A percentile compares a stretch with the other conserved stretches of the same genome.
These are phyloP conservation scores for Rhododendron simsii DNA, from an alignment of 148 eudicot species.

Conservation along the genomic window DNA sequence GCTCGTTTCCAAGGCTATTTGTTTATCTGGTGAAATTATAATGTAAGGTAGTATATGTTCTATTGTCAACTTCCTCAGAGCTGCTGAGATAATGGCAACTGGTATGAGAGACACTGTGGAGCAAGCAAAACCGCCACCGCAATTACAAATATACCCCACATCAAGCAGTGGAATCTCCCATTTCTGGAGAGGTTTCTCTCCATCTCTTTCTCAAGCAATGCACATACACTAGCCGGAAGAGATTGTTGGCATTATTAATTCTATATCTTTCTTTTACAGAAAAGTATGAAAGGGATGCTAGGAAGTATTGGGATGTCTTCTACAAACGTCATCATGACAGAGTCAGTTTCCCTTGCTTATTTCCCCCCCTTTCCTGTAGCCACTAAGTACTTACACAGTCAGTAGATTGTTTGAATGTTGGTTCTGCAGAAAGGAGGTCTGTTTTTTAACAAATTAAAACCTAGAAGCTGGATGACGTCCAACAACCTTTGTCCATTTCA, in stretches of 20 bases:
- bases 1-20: neutral
- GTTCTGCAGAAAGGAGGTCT: constrained; percentile 4
- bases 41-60: neutral
- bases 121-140: constrained; percentile 26
- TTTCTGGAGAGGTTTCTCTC: constrained; percentile 68
- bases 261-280: constrained; percentile 40
- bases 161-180: constrained; percentile 60
- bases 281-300: constrained; percentile 91
- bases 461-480: neutral
- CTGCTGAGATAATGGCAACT: constrained; percentile 12
- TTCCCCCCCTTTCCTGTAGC: neutral
- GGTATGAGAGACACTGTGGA: constrained; percentile 23
- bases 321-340: constrained; percentile 93
- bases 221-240: neutral
- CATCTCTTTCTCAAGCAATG: neutral
- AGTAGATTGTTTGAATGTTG: neutral
- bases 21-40: neutral
- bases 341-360: constrained; percentile 32
- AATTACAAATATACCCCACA: constrained; percentile 69
- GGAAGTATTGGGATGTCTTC: constrained; percentile 91
- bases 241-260: neutral
- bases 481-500: neutral
- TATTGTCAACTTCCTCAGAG: neutral
- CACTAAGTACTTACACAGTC: neutral
- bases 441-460: neutral